Evolutionary conservation across 2,329 filamentous ascomycete species (phyloP).

Genomic region (Macrophomina pseudophaseolina): DNA sequence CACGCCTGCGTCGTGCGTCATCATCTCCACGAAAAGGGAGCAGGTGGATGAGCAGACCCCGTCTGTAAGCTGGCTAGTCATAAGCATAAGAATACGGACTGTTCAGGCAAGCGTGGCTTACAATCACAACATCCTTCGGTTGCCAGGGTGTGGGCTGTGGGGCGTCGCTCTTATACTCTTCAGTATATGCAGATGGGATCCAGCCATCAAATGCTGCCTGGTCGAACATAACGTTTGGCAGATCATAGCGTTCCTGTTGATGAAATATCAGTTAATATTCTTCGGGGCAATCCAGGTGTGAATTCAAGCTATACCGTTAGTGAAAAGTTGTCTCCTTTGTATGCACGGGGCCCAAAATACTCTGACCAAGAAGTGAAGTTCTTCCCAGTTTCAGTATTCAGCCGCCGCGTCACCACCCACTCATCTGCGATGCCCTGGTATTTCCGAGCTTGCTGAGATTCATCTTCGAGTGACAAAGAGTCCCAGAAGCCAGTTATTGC

Average conservation of each 20-base stretch:
- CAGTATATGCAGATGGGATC: neutral
- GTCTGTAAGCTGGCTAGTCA: constrained; percentile 48
- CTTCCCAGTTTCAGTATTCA: constrained; percentile 34
- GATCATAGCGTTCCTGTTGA: constrained; percentile 27
- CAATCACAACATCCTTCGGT: constrained; percentile 40
- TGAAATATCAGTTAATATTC: neutral
- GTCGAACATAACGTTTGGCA: constrained; percentile 27
- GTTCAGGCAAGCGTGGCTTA: neutral
- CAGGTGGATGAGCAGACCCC: constrained; percentile 63
- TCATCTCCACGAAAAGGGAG: constrained; percentile 57
- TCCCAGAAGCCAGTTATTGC: constrained; percentile 18
- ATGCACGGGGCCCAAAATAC: constrained; percentile 47
- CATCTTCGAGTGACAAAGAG: constrained; percentile 24
- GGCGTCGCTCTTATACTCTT: neutral
- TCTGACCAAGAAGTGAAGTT: constrained; percentile 50
- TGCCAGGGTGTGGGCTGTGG: constrained; percentile 36
- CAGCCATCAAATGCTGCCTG: constrained; percentile 7
- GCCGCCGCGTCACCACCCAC: constrained; percentile 32
- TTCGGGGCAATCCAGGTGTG: too few relatives aligned
- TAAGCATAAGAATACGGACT: neutral
- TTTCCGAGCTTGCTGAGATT: constrained; percentile 31
- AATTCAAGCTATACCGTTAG: constrained; percentile 30
- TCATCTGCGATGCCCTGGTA: neutral
- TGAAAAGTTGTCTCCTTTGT: constrained; percentile 46
- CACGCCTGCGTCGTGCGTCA: constrained; percentile 56